A percentile compares a stretch with the other conserved stretches of the same genome.
phyloP scores from a whole-genome alignment of 164 flowering plant genomes.

The Santalum album region DNA sequence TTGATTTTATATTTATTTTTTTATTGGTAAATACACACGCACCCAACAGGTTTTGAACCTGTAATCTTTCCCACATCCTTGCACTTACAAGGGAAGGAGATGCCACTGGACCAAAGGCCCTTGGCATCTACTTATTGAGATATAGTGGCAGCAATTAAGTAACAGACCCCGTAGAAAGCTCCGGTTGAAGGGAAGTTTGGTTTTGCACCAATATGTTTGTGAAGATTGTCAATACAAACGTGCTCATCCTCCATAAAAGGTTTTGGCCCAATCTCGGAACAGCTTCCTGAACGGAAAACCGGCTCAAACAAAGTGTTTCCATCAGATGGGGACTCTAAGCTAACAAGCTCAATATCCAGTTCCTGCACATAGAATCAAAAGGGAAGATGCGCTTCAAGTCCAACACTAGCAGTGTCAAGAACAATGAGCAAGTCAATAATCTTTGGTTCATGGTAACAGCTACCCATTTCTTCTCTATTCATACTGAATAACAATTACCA shows the following conservation, averaged over 20 bases:
- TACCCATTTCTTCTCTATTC: too few species aligned
- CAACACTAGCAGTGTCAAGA: not conserved
- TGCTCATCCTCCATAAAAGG: conserved; percentile 51
- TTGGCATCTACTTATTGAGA: not conserved
- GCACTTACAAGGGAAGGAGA: too few species aligned
- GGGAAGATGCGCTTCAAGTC: not conserved
- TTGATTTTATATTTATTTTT: too few species aligned
- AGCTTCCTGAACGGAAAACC: conserved; percentile 49
- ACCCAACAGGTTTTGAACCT: too few species aligned
- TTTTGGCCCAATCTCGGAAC: conserved; percentile 55
- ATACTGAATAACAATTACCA: too few species aligned
- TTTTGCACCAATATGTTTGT: conserved; percentile 27
- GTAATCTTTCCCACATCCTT: too few species aligned
- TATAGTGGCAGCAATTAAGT: not conserved
- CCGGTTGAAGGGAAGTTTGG: conserved; percentile 25
- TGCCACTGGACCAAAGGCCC: too few species aligned
- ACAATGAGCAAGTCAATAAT: conserved; percentile 6
- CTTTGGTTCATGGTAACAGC: too few species aligned
- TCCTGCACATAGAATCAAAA: conserved; percentile 18
- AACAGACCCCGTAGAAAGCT: conserved; percentile 58
- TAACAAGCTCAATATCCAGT: conserved; percentile 13
- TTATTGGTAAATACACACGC: too few species aligned
- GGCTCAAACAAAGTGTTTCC: conserved; percentile 25
- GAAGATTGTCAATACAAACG: conserved; percentile 40
- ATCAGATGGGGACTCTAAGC: conserved; percentile 18